Conservation (phyloP, 768 basidiomycete species). For the Tulasnella sp. region DNA sequence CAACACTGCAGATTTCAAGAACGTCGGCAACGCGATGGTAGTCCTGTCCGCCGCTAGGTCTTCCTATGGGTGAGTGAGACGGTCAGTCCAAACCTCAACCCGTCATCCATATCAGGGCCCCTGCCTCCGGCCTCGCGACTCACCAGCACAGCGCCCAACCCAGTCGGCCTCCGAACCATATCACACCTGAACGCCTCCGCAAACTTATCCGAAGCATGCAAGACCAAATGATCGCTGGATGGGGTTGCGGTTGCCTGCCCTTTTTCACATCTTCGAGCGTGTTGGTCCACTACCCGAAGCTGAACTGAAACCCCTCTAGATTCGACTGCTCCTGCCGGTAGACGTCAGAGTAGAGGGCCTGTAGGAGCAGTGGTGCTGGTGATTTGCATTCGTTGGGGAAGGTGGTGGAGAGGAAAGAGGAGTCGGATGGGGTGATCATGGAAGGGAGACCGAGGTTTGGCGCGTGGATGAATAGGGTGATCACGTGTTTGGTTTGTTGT, state of each 20-base stretch:
- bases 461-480: too few relatives aligned
- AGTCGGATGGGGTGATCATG: neutral
- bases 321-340: slow-evolving; percentile 84
- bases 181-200: slow-evolving; percentile 60
- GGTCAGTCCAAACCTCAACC: too few relatives aligned
- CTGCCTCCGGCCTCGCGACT: too few relatives aligned
- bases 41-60: slow-evolving; percentile 53
- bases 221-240: too few relatives aligned
- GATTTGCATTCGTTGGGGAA: slow-evolving; percentile 32
- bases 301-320: slow-evolving; percentile 73
- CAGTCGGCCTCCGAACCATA: slow-evolving; percentile 71
- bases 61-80: slow-evolving; percentile 58
- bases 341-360: too few relatives aligned
- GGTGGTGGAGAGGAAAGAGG: slow-evolving; percentile 23
- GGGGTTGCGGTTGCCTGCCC: slow-evolving; percentile 48
- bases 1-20: slow-evolving; percentile 52
- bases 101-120: neutral
- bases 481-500: too few relatives aligned
- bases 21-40: slow-evolving; percentile 50
- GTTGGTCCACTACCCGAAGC: slow-evolving; percentile 83
- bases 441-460: too few relatives aligned
- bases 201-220: slow-evolving; percentile 54
- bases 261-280: slow-evolving; percentile 59
- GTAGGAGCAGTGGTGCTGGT: slow-evolving; percentile 37
- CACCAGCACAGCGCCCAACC: too few relatives aligned